phyloP scores from a whole-genome alignment of 495 filamentous ascomycete genomes.

The Penicillium atrosanguineum region DNA sequence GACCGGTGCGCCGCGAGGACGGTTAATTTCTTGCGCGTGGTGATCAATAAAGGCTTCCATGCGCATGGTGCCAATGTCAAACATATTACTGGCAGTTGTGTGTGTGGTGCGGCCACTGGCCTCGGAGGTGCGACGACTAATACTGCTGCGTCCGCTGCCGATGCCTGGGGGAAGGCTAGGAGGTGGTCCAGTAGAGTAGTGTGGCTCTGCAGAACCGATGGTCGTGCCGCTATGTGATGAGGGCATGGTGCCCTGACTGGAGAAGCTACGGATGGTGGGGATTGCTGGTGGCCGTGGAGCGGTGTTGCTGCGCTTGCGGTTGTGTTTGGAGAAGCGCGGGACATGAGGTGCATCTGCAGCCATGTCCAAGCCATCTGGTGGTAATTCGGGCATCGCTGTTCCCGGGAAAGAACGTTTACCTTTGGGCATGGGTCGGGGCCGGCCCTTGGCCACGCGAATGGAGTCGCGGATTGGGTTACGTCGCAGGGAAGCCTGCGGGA shows the following conservation, averaged over 20 bases:
- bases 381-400: slow-evolving; percentile 35
- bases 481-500: slow-evolving; percentile 44
- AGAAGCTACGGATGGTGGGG: slow-evolving; percentile 65
- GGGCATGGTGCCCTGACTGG: slow-evolving; percentile 54
- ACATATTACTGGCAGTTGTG: slow-evolving; percentile 41
- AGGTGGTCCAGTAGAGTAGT: slow-evolving; percentile 26
- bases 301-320: slow-evolving; percentile 82
- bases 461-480: slow-evolving; percentile 80
- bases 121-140: slow-evolving; percentile 46
- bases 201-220: slow-evolving; percentile 59
- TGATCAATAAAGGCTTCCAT: slow-evolving; percentile 86
- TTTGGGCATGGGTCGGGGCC: slow-evolving; percentile 52
- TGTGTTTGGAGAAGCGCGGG: slow-evolving; percentile 71
- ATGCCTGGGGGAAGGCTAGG: slow-evolving; percentile 20
- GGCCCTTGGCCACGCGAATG: slow-evolving; percentile 83
- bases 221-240: slow-evolving; percentile 41
- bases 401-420: slow-evolving; percentile 40
- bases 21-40: slow-evolving; percentile 34
- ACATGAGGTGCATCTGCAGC: slow-evolving; percentile 78
- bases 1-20: slow-evolving; percentile 16
- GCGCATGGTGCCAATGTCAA: slow-evolving; percentile 79
- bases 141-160: slow-evolving; percentile 40
- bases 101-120: slow-evolving; percentile 33
- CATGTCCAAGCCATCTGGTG: slow-evolving; percentile 26
- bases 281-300: slow-evolving; percentile 64